Evolutionary conservation across 163 green algal genomes (phyloP).

Genomic region (Chlorella variabilis): DNA sequence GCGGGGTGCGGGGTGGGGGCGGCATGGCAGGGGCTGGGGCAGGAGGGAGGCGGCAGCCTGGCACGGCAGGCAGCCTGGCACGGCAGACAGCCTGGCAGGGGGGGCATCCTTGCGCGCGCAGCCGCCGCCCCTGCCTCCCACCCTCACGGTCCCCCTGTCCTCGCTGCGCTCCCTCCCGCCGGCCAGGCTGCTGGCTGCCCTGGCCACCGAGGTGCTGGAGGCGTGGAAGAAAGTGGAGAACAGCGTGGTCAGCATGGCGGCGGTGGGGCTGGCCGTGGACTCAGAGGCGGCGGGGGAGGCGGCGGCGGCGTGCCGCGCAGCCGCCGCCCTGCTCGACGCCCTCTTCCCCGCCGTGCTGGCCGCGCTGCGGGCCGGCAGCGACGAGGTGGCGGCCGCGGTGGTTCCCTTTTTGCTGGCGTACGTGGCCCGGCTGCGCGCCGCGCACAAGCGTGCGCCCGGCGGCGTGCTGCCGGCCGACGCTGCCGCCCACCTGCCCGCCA

Average conservation of each 20-base stretch:
- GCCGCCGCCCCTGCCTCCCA: too few relatives aligned
- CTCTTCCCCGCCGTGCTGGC: conserved; percentile 83
- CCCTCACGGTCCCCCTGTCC: not conserved
- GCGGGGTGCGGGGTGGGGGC: too few relatives aligned
- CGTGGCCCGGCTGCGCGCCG: conserved; percentile 62
- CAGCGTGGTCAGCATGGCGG: conserved; percentile 70
- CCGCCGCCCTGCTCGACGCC: conserved; percentile 67
- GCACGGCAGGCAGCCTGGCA: not conserved
- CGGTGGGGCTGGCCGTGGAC: conserved; percentile 76
- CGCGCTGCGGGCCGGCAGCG: conserved; percentile 66
- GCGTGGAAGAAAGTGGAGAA: conserved; percentile 89
- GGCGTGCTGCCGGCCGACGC: conserved; percentile 4
- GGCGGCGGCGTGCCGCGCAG: conserved; percentile 42
- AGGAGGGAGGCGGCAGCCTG: too few relatives aligned
- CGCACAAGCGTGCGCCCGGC: conserved; percentile 34
- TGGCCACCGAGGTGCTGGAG: conserved; percentile 91
- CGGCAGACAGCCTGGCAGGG: too few relatives aligned
- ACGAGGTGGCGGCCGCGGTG: conserved; percentile 79
- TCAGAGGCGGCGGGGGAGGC: conserved; percentile 72
- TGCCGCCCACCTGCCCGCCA: conserved; percentile 41
- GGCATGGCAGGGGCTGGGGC: too few relatives aligned
- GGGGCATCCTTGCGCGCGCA: too few relatives aligned
- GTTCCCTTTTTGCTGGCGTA: conserved; percentile 89
- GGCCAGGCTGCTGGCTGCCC: conserved; percentile 77
- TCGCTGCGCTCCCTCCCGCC: too few relatives aligned